A percentile compares a stretch with the other conserved stretches of the same genome.
phyloP scores from a whole-genome alignment of 2,329 filamentous ascomycete genomes.

The Xylaria hypoxylon region DNA sequence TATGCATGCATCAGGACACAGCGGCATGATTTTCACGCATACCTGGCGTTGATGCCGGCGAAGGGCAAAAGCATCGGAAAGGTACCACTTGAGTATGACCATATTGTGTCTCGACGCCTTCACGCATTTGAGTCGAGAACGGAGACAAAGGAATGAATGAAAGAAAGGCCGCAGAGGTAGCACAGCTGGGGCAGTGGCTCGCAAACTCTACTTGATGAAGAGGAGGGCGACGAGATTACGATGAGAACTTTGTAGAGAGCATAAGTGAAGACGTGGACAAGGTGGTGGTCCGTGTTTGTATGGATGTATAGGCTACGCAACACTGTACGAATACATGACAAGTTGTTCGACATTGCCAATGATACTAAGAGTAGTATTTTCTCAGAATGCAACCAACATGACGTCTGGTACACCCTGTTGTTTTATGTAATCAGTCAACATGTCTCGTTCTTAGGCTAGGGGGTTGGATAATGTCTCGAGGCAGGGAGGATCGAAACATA shows the following conservation, averaged over 20 bases:
- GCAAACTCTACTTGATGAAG: not conserved
- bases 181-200: constrained; percentile 10
- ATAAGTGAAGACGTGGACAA: not conserved
- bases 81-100: constrained; percentile 27
- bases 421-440: no score
- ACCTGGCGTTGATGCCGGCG: constrained; percentile 31
- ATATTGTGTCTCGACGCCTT: constrained; percentile 23
- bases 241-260: constrained; percentile 10
- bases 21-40: constrained; percentile 31
- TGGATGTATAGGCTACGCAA: constrained; percentile 25
- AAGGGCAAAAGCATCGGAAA: constrained; percentile 26
- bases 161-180: not conserved
- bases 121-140: not conserved
- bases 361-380: constrained; percentile 13
- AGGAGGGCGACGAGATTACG: constrained; percentile 7
- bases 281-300: constrained; percentile 16
- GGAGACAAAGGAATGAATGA: constrained; percentile 1
- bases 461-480: no score
- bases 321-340: constrained; percentile 21
- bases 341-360: constrained; percentile 4
- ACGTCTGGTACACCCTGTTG: not conserved
- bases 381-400: not conserved
- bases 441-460: not conserved
- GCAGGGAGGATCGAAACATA: no score
- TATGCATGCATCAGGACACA: constrained; percentile 35